Evolutionary conservation across 495 filamentous ascomycete species (phyloP).

Genomic region (Xanthoparmelia taractica): DNA sequence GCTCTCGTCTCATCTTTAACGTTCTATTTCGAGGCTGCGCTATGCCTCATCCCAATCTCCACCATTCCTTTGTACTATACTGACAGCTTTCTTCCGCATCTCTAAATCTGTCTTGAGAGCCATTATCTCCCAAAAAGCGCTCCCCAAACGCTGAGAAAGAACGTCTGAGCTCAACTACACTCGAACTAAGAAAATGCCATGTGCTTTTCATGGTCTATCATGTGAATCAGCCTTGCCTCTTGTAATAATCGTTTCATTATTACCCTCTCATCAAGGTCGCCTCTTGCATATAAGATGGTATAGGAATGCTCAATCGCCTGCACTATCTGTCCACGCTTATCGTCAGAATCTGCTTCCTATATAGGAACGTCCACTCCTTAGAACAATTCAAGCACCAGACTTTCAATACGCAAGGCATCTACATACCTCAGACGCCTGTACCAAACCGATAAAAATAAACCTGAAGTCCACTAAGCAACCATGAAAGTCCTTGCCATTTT

Average conservation of each 20-base stretch:
- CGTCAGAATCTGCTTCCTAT: background rate
- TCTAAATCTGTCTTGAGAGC: background rate
- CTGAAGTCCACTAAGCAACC: background rate
- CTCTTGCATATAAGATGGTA: background rate
- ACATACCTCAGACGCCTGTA: background rate
- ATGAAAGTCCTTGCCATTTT: background rate
- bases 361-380: constrained; percentile 3
- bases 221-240: background rate
- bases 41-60: background rate
- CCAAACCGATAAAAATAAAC: background rate
- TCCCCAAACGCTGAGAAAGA: background rate
- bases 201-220: background rate
- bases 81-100: background rate
- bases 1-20: background rate
- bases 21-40: background rate
- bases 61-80: background rate
- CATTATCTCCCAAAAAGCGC: background rate
- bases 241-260: background rate
- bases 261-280: background rate
- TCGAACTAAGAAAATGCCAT: background rate
- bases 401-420: background rate
- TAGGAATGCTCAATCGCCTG: background rate
- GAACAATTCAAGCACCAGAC: background rate
- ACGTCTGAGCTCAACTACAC: too few relatives aligned
- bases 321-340: background rate